Base-by-base conservation (phyloP, 192 early-diverging fungal genomes). In the Mortierella alpina region DNA sequence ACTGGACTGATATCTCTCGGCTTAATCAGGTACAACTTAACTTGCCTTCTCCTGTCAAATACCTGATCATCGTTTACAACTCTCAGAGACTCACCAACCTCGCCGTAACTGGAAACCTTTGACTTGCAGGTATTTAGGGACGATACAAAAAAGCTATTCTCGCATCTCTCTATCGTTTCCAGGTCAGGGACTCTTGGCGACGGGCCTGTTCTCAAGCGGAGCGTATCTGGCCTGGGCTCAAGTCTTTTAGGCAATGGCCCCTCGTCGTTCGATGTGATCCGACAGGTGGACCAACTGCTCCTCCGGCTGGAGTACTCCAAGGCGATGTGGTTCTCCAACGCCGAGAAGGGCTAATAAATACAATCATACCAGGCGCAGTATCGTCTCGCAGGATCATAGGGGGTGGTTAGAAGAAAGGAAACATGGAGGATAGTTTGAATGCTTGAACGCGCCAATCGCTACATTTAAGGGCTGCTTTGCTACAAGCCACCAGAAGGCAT, bases 301-400 rank as follows among this genome's bases (percentile, higher is more conserved):
- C 44, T 80, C 12, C 40, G 77, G 17, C 66, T 80, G 0, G 77
- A 80, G 60, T 80, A 67, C 41, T 80, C 66, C 22, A 80, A 80
- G 55, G 62, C 65, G n/a, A 61, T 68, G 18, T 72, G 77, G 66
- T 80, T 80, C 15, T 63, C 51, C 23, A 45, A 41, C 44, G 42
- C 31, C 31, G 31, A 31, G 31, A 31, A 31, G 31, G 31, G 31
- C 31, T 31, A 31, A 31, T 31, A 31, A 31, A 31, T 31, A 3
- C 31, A 31, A 31, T 31, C 31, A 31, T 31, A 31, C 31, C 31
- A 31, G 31, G 31, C 3, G 1, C 31, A 31, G 31, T 31, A 1
- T 31, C 31, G 31, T 31, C 31, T 31, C 31, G 31, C 31, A 31
- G 31, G 31, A 31, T 1, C 3, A 31, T 31, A 31, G 3, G 31